Percentiles rank a stretch among this genome's conserved stretches.
Evolutionary conservation across 2,329 filamentous ascomycete species (phyloP).

Genomic region (Aspergillus piperis): DNA sequence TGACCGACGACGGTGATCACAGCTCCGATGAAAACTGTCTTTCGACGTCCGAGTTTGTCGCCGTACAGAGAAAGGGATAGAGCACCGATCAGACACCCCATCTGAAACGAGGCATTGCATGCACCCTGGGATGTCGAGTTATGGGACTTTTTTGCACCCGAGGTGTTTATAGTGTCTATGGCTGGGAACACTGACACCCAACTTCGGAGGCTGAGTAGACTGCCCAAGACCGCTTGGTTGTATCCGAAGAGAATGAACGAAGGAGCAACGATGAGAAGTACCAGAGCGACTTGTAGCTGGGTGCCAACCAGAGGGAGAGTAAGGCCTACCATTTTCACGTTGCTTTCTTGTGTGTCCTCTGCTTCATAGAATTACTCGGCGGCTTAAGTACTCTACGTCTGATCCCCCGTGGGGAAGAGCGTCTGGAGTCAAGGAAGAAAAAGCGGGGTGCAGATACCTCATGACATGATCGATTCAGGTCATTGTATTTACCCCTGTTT

Average conservation of each 20-base stretch:
- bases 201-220: conserved; percentile 8
- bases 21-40: conserved; percentile 46
- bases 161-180: conserved; percentile 50
- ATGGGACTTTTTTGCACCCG: conserved; percentile 43
- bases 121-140: conserved; percentile 47
- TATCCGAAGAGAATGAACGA: conserved; percentile 55
- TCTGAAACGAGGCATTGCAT: conserved; percentile 37
- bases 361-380: background rate
- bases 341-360: background rate
- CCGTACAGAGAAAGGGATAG: conserved; percentile 50
- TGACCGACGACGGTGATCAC: conserved; percentile 48
- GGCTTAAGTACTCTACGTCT: background rate
- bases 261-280: conserved; percentile 20
- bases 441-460: no score
- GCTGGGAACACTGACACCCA: conserved; percentile 50
- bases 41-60: conserved; percentile 48
- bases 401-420: no score
- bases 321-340: background rate
- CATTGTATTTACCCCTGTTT: no score
- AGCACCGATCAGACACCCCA: conserved; percentile 50
- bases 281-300: background rate
- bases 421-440: no score
- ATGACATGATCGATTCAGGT: no score
- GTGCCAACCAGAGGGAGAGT: background rate
- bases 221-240: conserved; percentile 51